A percentile compares a stretch with the other conserved stretches of the same genome.
Evolutionary conservation across 257 asterid species (phyloP).

Genomic region (Solanum sejunctum): DNA sequence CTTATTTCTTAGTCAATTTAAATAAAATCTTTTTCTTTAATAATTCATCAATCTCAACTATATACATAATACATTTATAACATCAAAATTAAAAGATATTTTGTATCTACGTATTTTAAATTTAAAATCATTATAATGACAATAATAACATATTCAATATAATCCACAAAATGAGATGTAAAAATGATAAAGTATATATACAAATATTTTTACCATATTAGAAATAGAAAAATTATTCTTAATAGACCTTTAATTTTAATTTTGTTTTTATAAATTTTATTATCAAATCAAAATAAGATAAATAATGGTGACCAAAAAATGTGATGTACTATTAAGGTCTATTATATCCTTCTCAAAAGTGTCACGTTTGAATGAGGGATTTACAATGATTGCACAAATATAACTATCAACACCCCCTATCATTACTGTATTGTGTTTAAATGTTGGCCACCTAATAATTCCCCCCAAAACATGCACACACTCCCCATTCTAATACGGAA

Average conservation of each 20-base stretch:
- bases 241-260: too few relatives aligned
- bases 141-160: too few relatives aligned
- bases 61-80: too few relatives aligned
- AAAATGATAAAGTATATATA: too few relatives aligned
- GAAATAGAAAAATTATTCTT: too few relatives aligned
- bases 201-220: too few relatives aligned
- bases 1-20: not conserved
- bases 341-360: not conserved
- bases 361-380: not conserved
- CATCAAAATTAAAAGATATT: too few relatives aligned
- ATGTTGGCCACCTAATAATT: constrained; percentile 21
- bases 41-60: too few relatives aligned
- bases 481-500: not conserved
- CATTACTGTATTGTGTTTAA: constrained; percentile 25
- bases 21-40: too few relatives aligned
- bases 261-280: not conserved
- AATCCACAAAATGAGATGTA: too few relatives aligned
- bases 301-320: not conserved
- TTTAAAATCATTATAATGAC: too few relatives aligned
- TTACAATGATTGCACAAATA: constrained; percentile 29
- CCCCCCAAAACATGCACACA: not conserved
- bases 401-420: constrained; percentile 20
- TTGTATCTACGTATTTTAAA: too few relatives aligned
- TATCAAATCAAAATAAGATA: not conserved
- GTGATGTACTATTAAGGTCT: not conserved